Conservation (phyloP, 2,329 filamentous ascomycete genomes). For the Ambrosiella beaveri region DNA sequence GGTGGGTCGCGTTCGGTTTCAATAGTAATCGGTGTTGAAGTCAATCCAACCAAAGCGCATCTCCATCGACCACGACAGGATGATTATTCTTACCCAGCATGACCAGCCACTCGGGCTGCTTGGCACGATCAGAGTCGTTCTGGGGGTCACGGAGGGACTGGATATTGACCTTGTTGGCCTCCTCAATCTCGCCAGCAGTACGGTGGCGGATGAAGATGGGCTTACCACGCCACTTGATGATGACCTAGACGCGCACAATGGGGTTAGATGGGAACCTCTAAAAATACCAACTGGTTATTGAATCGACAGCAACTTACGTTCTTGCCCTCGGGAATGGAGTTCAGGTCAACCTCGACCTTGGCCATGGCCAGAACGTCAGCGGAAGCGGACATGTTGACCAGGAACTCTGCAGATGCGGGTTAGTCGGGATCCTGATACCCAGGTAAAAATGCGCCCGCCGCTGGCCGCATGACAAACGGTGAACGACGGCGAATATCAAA, state of each 20-base stretch:
- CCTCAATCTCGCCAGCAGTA: constrained; percentile 78
- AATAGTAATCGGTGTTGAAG: neutral
- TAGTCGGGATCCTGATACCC: constrained; percentile 9
- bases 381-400: constrained; percentile 99
- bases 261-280: neutral
- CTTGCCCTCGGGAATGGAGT: constrained; percentile 93
- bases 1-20: neutral
- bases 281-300: neutral
- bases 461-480: neutral
- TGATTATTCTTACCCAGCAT: constrained; percentile 60
- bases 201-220: constrained; percentile 99
- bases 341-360: constrained; percentile 95
- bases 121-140: constrained; percentile 76
- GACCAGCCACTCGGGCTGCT: constrained; percentile 97
- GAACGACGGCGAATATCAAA: neutral
- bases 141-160: constrained; percentile 78
- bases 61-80: constrained; percentile 4
- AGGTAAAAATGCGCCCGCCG: constrained; percentile 2
- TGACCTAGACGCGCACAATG: constrained; percentile 42
- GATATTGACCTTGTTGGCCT: constrained; percentile 80
- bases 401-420: constrained; percentile 54
- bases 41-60: neutral
- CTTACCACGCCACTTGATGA: constrained; percentile 99
- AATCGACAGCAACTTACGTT: constrained; percentile 48
- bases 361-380: constrained; percentile 97